Base-by-base conservation (phyloP, 2,329 filamentous ascomycete genomes). In the Sporothrix globosa region DNA sequence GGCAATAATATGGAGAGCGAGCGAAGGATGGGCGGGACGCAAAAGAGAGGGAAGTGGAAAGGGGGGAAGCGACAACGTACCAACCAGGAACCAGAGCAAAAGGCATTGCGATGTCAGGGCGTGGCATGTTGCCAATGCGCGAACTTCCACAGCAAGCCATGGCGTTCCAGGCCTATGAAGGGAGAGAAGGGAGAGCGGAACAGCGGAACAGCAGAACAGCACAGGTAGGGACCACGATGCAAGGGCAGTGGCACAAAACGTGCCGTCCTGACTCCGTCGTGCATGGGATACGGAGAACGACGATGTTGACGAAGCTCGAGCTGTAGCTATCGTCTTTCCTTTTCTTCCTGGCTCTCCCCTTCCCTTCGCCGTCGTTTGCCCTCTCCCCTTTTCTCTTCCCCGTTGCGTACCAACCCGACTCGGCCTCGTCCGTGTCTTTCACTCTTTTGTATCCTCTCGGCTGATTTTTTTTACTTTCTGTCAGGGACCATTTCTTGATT, bases 221-320 rank as follows among this genome's bases (percentile, higher is more conserved):
- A 61, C 39, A 27, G 58, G 58, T 46, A 63, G n/a, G 58, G 58
- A 46, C 58, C 6, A n/a, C 14, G 39, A 65, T 9, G 24, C 24
- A 50, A 65, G 44, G 61, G 61, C 14, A 65, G 34, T 3, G 46
- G 46, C 46, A 39, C 63, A 27, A 44, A 44, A 54, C 44, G 65
- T 67, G 65, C 48, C 50, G 65, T 46, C n/a, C 48, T 53, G 34
- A n/a, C 65, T 67, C 63, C 63, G 53, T 52, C 46, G 63, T 30
- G 27, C 24, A 39, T 24, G 65, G 13, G 48, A 53, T 19, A 44
- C 48, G 21, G 14, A 34, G 10, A 27, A 14, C 27, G 46, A 66
- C 24, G 63, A 66, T 65, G 34, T 19, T 44, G 10, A 17, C 21
- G 21, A 46, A 63, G 58, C 14, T 21, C n/a, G 17, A 17, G 34